Conservation (phyloP, 768 basidiomycete genomes). For the Daedalea quercina region DNA sequence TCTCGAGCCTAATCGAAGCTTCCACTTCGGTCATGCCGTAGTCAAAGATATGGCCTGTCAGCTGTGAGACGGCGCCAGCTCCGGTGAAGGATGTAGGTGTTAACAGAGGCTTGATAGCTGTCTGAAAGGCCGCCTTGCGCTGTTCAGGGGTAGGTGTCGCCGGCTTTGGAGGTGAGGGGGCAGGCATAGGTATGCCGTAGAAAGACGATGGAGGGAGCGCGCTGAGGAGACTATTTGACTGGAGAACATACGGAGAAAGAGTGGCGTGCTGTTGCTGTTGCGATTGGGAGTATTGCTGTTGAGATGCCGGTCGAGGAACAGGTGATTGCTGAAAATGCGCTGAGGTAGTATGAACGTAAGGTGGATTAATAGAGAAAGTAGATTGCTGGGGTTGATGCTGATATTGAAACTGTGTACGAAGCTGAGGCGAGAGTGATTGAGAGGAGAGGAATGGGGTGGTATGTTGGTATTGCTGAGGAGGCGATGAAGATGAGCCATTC, state of each 20-base stretch:
- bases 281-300: constrained; percentile 25
- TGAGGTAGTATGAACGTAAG: constrained; percentile 18
- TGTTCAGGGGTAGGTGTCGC: constrained; percentile 39
- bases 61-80: constrained; percentile 57
- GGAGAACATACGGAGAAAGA: constrained; percentile 64
- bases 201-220: constrained; percentile 33
- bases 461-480: constrained; percentile 40
- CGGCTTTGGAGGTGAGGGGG: constrained; percentile 7
- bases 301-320: constrained; percentile 20
- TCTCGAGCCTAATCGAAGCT: constrained; percentile 57
- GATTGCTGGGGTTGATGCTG: constrained; percentile 30
- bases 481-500: constrained; percentile 38
- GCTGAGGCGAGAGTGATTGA: constrained; percentile 30
- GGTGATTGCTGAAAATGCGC: constrained; percentile 26
- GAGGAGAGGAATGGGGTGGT: constrained; percentile 26
- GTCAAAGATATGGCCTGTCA: constrained; percentile 51
- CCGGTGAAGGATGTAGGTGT: constrained; percentile 57
- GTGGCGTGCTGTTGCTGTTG: constrained; percentile 44
- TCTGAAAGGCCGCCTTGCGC: constrained; percentile 47
- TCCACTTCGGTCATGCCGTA: constrained; percentile 64
- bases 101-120: constrained; percentile 49
- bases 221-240: constrained; percentile 30
- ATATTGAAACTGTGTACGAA: constrained; percentile 29
- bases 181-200: constrained; percentile 24
- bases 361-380: constrained; percentile 35